phyloP scores from a whole-genome alignment of 768 basidiomycete genomes.

The Leucocoprinus sp. region DNA sequence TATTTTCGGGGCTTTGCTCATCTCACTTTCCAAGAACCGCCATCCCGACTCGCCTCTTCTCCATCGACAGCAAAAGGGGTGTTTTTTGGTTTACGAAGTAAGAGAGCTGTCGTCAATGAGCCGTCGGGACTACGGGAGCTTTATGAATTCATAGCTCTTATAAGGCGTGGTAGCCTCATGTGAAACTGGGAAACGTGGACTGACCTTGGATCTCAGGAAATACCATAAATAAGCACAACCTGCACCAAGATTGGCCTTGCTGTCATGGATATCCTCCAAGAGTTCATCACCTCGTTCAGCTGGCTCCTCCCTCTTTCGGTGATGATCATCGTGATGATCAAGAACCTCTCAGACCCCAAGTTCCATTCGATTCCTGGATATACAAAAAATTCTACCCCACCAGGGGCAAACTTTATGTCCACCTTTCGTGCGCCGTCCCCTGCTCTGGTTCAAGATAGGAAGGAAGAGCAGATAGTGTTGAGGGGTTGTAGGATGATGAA shows the following conservation, averaged over 20 bases:
- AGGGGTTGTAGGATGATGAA: not conserved
- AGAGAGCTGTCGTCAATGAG: too few relatives aligned
- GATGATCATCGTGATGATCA: not conserved
- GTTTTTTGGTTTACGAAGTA: too few relatives aligned
- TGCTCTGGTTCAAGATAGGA: not conserved
- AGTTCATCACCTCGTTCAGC: not conserved
- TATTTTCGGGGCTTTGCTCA: too few relatives aligned
- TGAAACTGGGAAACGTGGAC: not conserved
- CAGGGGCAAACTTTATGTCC: not conserved
- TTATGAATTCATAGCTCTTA: not conserved
- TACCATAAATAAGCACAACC: not conserved
- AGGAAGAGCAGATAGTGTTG: not conserved
- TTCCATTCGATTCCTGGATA: not conserved
- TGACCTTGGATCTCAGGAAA: not conserved
- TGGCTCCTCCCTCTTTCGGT: constrained; percentile 6
- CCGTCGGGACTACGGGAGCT: too few relatives aligned
- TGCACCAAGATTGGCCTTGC: not conserved
- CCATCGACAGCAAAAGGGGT: too few relatives aligned
- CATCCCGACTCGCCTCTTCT: too few relatives aligned
- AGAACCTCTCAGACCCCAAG: not conserved
- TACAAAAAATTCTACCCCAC: not conserved
- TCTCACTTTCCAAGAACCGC: too few relatives aligned
- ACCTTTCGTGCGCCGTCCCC: not conserved
- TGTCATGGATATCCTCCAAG: not conserved
- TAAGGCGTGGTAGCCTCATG: not conserved